Evolutionary conservation across 2,329 filamentous ascomycete genomes (phyloP), one percentile per base, ranked within the genome.

Genomic region (Colletotrichum graminicola): DNA sequence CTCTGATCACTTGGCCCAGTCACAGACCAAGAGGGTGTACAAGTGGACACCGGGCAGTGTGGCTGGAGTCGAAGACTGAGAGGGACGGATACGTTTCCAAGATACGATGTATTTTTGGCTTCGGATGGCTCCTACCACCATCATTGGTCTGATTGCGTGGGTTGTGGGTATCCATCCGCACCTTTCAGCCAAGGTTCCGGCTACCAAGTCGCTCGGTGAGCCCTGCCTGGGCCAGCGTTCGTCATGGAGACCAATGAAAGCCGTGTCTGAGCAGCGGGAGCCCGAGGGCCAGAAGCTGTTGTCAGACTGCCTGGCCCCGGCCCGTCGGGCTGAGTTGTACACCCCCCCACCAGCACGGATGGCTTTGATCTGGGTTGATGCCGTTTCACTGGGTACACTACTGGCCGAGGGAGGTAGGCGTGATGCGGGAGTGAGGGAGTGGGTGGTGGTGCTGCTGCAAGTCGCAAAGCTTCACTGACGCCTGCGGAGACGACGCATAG

Each of bases 91-190:
- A 36, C 45, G n/a, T 39, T 34, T 43, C n/a, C 45, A 23, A 47
- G 21, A 59, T 71, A 41, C 39, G 5, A 39, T 11, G 12, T 43
- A 71, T 71, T 71, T 71, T 71, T 71, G 68, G 68, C 68, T 71
- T 71, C 59, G 49, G 68, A 66, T 60, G 64, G 54, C 52, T 55
- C 49, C 49, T 63, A 49, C 61, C 61, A 55, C 54, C 66, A 63
- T 51, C 60, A 26, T 57, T 41, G 34, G 41, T 52, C 41, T 41
- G n/a, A 26, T 36, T 39, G 55, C n/a, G 36, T 57, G 23, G 34
- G 34, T 23, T 29, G 26, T 21, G 41, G 26, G 57, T 32, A 45
- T 39, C 39, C 57, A 45, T 41, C 36, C 34, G 36, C 6, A 56
- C 8, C 45, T 39, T 52, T 29, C 45, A 51, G 45, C 45, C 60